Evolutionary conservation across 2,329 filamentous ascomycete genomes (phyloP).

Genomic region (Sclerotinia glacialis): DNA sequence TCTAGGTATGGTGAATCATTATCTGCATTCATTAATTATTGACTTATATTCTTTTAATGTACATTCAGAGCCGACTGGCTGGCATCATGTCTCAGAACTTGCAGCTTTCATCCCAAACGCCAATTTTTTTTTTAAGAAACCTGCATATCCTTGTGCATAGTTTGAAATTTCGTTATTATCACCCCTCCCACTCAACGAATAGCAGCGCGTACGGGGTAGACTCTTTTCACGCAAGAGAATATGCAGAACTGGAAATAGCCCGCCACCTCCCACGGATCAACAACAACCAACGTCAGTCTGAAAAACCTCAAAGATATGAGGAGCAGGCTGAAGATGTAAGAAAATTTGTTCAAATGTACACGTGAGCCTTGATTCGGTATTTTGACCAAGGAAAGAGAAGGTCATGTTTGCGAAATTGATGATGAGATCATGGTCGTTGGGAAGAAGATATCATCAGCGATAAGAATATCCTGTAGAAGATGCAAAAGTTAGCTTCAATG

Average conservation of each 20-base stretch:
- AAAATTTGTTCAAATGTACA: slow-evolving; percentile 16
- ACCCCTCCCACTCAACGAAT: background rate
- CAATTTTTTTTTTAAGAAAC: slow-evolving; percentile 19
- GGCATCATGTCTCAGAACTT: background rate
- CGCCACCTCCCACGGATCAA: background rate
- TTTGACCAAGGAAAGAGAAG: background rate
- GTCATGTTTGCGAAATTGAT: background rate
- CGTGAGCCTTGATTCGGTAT: background rate
- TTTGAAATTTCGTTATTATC: slow-evolving; percentile 22
- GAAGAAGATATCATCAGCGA: slow-evolving; percentile 21
- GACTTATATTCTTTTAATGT: slow-evolving; percentile 10
- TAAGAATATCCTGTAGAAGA: slow-evolving; percentile 22
- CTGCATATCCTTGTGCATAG: slow-evolving; percentile 21
- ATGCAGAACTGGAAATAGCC: background rate
- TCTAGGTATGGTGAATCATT: background rate
- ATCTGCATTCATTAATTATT: slow-evolving; percentile 5
- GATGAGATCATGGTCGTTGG: background rate
- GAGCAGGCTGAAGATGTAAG: background rate
- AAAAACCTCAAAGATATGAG: background rate
- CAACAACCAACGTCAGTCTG: background rate
- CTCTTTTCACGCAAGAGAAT: background rate
- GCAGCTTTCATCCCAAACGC: slow-evolving; percentile 23
- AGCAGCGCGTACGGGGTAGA: background rate
- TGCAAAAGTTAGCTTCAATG: slow-evolving; percentile 22
- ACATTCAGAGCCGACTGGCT: slow-evolving; percentile 15